Evolutionary conservation across 768 basidiomycete genomes (phyloP).

Genomic region (Neoboletus magnificus): DNA sequence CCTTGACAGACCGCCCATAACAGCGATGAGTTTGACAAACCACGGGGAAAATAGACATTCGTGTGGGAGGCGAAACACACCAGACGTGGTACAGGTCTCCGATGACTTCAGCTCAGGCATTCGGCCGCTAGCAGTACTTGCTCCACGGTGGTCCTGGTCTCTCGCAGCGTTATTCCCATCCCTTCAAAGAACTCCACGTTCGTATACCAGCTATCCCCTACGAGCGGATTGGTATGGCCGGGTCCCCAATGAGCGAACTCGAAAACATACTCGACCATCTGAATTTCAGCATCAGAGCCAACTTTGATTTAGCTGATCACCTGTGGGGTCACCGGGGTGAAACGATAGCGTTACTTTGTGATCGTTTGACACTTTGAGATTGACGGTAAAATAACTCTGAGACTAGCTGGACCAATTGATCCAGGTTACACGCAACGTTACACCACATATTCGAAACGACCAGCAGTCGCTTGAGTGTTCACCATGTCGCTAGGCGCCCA

Average conservation of each 20-base stretch:
- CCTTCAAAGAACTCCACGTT: constrained; percentile 34
- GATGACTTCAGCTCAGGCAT: too few species aligned
- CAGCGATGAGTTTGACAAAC: constrained; percentile 10
- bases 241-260: constrained; percentile 51
- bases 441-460: neutral
- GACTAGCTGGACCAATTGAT: neutral
- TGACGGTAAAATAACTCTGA: neutral
- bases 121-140: too few species aligned
- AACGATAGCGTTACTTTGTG: neutral
- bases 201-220: constrained; percentile 44
- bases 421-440: neutral
- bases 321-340: too few species aligned
- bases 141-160: constrained; percentile 37
- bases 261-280: constrained; percentile 40
- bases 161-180: constrained; percentile 39
- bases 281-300: neutral
- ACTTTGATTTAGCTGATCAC: neutral
- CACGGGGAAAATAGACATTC: constrained; percentile 21
- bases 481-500: neutral
- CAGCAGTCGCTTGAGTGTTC: too few species aligned
- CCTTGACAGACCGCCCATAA: neutral
- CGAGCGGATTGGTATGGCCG: constrained; percentile 47
- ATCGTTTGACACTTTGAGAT: too few species aligned
- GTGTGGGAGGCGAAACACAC: constrained; percentile 23
- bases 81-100: constrained; percentile 39